A percentile compares a stretch with the other conserved stretches of the same genome.
These are phyloP conservation scores for Trichoderma virens DNA, from an alignment of 495 filamentous ascomycete genomes.

Conservation along the genomic window DNA sequence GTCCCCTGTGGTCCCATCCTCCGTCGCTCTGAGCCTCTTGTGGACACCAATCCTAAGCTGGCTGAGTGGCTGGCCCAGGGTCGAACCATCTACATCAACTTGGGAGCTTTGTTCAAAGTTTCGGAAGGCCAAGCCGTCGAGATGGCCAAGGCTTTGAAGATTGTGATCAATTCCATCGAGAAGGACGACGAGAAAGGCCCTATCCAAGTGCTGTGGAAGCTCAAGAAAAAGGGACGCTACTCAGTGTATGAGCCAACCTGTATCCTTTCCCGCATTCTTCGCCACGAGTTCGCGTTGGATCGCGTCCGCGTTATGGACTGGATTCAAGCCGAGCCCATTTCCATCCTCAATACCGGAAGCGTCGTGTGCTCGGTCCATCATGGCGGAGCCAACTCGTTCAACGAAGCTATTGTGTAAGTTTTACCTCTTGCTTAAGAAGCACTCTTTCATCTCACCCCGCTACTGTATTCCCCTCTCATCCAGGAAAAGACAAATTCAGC, in stretches of 20 bases:
- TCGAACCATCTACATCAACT: slow-evolving; percentile 33
- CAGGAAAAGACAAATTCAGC: not conserved
- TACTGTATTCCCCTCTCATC: not conserved
- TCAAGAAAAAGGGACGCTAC: slow-evolving; percentile 18
- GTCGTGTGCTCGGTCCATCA: slow-evolving; percentile 28
- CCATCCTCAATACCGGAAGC: slow-evolving; percentile 24
- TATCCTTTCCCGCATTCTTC: slow-evolving; percentile 14
- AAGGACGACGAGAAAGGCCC: not conserved
- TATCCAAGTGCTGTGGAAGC: slow-evolving; percentile 39
- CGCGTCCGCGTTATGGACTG: slow-evolving; percentile 22
- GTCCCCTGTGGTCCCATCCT: slow-evolving; percentile 45
- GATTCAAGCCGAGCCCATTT: slow-evolving; percentile 22
- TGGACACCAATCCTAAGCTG: slow-evolving; percentile 25
- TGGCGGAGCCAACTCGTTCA: slow-evolving; percentile 28
- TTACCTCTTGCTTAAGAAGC: no score
- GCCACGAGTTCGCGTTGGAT: slow-evolving; percentile 11
- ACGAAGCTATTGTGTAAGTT: slow-evolving; percentile 29
- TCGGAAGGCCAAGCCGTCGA: slow-evolving; percentile 17
- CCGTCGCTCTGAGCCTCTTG: slow-evolving; percentile 26
- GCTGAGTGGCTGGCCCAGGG: slow-evolving; percentile 25
- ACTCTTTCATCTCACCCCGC: no score
- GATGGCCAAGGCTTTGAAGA: slow-evolving; percentile 28
- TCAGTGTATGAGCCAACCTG: slow-evolving; percentile 12
- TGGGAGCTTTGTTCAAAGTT: slow-evolving; percentile 27
- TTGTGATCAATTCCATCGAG: slow-evolving; percentile 20